These are phyloP conservation scores for Fusarium sp. DNA, from an alignment of 2,329 filamentous ascomycete species.

Conservation along the genomic window DNA sequence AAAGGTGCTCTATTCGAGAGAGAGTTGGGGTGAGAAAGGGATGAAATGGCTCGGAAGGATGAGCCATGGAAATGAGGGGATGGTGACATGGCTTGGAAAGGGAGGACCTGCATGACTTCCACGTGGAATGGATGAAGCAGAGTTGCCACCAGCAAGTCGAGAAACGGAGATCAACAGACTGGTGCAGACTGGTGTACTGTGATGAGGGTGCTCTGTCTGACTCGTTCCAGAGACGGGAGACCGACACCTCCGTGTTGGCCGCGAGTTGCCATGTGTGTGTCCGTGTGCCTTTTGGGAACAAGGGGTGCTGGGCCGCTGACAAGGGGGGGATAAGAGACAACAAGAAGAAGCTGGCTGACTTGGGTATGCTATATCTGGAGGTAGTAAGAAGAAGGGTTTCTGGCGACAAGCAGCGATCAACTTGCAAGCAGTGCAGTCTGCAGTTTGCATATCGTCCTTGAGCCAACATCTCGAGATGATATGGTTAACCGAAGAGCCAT, in stretches of 20 bases:
- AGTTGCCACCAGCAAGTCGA: neutral
- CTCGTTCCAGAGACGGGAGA: neutral
- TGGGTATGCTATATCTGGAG: conserved; percentile 20
- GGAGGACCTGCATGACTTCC: conserved; percentile 40
- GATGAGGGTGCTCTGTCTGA: conserved; percentile 7
- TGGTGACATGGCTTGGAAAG: conserved; percentile 28
- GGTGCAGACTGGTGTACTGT: conserved; percentile 23
- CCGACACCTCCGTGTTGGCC: neutral
- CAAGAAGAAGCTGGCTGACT: neutral
- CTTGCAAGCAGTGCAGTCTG: neutral
- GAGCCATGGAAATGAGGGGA: conserved; percentile 14
- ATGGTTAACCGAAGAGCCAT: neutral
- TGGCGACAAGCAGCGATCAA: neutral
- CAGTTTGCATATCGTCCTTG: neutral
- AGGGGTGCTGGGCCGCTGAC: conserved; percentile 11
- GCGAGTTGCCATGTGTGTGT: conserved; percentile 17
- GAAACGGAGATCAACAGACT: conserved; percentile 21
- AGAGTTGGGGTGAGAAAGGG: conserved; percentile 16
- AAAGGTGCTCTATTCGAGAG: neutral
- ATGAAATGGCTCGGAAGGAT: neutral
- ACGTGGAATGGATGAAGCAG: conserved; percentile 29
- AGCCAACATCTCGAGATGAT: neutral
- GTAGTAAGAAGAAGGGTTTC: neutral
- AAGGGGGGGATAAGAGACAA: conserved; percentile 18
- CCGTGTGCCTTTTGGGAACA: conserved; percentile 23